phyloP scores from a whole-genome alignment of 352 stramenopile genomes.

The Globisporangium solare region DNA sequence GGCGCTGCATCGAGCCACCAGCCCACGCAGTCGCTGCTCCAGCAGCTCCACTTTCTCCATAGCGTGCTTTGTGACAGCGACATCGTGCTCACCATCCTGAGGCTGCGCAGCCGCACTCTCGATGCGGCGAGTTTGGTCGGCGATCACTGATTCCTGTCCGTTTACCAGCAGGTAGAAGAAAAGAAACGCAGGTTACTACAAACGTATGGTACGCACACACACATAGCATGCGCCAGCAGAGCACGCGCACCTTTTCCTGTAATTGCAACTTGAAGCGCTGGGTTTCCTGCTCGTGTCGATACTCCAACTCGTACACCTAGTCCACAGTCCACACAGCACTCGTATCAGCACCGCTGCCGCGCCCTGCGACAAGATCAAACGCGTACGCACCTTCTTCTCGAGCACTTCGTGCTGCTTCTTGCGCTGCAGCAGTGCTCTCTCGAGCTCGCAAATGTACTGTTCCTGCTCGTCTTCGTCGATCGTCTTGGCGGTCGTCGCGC shows the following conservation, averaged over 20 bases:
- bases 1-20: slow-evolving; percentile 11
- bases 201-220: neutral
- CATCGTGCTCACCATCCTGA: too few species aligned
- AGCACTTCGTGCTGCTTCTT: slow-evolving; percentile 72
- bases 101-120: too few species aligned
- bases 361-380: neutral
- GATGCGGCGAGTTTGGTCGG: too few species aligned
- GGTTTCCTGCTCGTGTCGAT: slow-evolving; percentile 1
- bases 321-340: slow-evolving; percentile 7
- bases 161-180: neutral
- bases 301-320: slow-evolving; percentile 22
- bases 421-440: slow-evolving; percentile 62
- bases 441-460: slow-evolving; percentile 74
- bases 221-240: too few species aligned
- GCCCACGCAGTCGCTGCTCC: slow-evolving; percentile 12
- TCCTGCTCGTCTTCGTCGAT: slow-evolving; percentile 62
- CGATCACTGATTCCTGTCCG: too few species aligned
- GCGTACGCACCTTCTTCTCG: slow-evolving; percentile 28
- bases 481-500: neutral
- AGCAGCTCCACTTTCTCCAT: slow-evolving; percentile 10
- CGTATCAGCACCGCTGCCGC: too few species aligned
- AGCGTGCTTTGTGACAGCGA: neutral
- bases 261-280: neutral
- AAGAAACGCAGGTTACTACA: neutral
- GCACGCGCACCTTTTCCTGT: neutral